These are phyloP conservation scores for Crithidia thermophila DNA, from an alignment of 208 protist genomes.

Conservation along the genomic window DNA sequence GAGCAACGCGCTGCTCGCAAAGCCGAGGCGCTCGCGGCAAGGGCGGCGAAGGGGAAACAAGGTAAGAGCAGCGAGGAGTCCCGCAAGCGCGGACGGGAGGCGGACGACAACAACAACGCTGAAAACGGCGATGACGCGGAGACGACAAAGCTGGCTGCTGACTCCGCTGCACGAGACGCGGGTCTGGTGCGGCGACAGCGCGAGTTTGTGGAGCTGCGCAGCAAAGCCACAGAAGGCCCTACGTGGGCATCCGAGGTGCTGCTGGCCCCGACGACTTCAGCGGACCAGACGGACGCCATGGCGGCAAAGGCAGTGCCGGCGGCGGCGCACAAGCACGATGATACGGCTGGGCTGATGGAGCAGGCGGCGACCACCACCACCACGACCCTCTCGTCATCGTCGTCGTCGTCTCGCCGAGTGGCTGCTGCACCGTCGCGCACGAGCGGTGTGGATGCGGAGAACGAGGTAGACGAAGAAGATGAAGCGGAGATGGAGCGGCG, in stretches of 20 bases:
- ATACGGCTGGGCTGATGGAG: neutral
- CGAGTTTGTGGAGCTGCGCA: conserved; percentile 72
- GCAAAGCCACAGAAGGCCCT: conserved; percentile 55
- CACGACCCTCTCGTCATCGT: too few relatives aligned
- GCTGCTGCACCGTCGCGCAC: neutral
- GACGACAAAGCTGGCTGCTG: neutral
- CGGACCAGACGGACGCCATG: neutral
- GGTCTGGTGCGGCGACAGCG: conserved; percentile 31
- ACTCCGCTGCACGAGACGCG: neutral
- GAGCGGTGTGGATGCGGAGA: neutral
- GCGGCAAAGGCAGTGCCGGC: neutral
- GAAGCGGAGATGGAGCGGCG: conserved; percentile 11
- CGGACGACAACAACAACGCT: conserved; percentile 2
- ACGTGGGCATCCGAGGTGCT: conserved; percentile 80
- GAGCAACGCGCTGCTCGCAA: conserved; percentile 10
- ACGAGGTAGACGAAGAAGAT: neutral
- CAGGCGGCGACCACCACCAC: too few relatives aligned
- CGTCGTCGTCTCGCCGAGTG: neutral
- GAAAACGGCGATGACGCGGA: too few relatives aligned
- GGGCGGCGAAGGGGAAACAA: conserved; percentile 1
- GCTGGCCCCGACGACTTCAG: conserved; percentile 25
- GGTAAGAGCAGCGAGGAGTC: neutral
- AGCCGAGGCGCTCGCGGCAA: conserved; percentile 10
- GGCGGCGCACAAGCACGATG: neutral
- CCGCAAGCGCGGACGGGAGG: neutral